Evolutionary conservation across 345 rosid genomes (phyloP).

Genomic region (Melaleuca alternifolia): DNA sequence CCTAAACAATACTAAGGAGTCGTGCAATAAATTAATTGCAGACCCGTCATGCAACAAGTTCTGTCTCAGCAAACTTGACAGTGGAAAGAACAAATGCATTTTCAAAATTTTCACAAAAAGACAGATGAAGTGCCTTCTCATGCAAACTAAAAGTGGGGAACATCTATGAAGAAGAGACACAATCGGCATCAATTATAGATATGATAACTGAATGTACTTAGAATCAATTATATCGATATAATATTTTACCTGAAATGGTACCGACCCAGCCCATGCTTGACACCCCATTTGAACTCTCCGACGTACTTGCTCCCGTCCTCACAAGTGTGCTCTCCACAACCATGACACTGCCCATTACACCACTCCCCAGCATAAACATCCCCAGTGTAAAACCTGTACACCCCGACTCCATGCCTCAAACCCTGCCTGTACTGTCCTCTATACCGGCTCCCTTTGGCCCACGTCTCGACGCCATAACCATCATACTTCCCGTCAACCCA

Average conservation of each 20-base stretch:
- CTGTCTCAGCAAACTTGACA: neutral
- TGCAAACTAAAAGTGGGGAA: neutral
- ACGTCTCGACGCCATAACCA: conserved; percentile 78
- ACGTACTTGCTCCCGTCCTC: conserved; percentile 69
- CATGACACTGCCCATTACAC: conserved; percentile 86
- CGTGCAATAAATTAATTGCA: neutral
- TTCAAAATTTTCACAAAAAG: neutral
- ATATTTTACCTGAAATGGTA: conserved; percentile 70
- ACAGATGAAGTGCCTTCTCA: neutral
- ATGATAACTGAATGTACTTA: neutral
- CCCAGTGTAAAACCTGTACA: conserved; percentile 67
- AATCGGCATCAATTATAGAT: neutral
- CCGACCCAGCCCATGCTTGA: conserved; percentile 79
- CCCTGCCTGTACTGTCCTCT: conserved; percentile 79
- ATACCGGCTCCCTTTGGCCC: conserved; percentile 84
- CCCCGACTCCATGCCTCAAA: conserved; percentile 79
- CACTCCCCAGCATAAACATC: conserved; percentile 87
- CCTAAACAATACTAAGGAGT: neutral
- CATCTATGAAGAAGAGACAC: neutral
- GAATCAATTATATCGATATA: neutral
- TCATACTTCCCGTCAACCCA: conserved; percentile 82
- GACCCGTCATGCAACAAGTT: neutral
- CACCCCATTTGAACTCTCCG: conserved; percentile 89
- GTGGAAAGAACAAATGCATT: neutral
- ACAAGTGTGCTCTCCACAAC: conserved; percentile 70